Conservation (phyloP, 306 rosid species). For the Mucuna pruriens region DNA sequence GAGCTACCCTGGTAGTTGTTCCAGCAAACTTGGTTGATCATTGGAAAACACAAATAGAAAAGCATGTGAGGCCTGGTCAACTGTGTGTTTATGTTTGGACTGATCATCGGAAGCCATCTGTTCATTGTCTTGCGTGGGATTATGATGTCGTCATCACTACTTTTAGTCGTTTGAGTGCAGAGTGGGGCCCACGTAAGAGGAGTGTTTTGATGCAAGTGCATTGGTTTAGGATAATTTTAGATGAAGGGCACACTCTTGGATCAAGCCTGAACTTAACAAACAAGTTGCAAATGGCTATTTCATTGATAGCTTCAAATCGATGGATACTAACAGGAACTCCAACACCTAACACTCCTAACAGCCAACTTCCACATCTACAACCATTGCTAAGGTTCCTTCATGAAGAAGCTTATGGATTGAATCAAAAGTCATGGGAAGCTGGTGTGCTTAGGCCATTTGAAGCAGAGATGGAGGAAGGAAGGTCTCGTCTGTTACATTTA, state of each 20-base stretch:
- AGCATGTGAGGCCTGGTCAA: slow-evolving; percentile 81
- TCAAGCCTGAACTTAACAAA: slow-evolving; percentile 88
- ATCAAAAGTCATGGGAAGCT: slow-evolving; percentile 93
- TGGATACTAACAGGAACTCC: slow-evolving; percentile 99
- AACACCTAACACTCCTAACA: slow-evolving; percentile 94
- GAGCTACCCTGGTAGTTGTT: slow-evolving; percentile 92
- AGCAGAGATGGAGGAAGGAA: slow-evolving; percentile 96
- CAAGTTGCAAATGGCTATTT: slow-evolving; percentile 96
- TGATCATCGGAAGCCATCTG: slow-evolving; percentile 76
- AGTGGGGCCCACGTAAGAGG: slow-evolving; percentile 81
- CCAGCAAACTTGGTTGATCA: slow-evolving; percentile 92
- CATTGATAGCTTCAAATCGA: slow-evolving; percentile 88
- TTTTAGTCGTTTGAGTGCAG: slow-evolving; percentile 91
- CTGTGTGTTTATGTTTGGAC: slow-evolving; percentile 74
- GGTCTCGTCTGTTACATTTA: slow-evolving; percentile 76
- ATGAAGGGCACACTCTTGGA: slow-evolving; percentile 99
- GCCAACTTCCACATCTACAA: slow-evolving; percentile 92
- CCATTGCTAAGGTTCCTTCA: slow-evolving; percentile 94
- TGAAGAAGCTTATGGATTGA: slow-evolving; percentile 91
- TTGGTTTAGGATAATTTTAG: slow-evolving; percentile 93
- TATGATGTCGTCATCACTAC: slow-evolving; percentile 94
- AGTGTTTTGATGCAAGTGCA: slow-evolving; percentile 86
- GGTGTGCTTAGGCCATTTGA: slow-evolving; percentile 96
- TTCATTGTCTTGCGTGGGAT: slow-evolving; percentile 95
- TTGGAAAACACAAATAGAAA: slow-evolving; percentile 92